Percentiles rank a stretch among this genome's conserved stretches.
These are phyloP conservation scores for Penicillium fuscoglaucum DNA, from an alignment of 2,329 filamentous ascomycete genomes.

Conservation along the genomic window DNA sequence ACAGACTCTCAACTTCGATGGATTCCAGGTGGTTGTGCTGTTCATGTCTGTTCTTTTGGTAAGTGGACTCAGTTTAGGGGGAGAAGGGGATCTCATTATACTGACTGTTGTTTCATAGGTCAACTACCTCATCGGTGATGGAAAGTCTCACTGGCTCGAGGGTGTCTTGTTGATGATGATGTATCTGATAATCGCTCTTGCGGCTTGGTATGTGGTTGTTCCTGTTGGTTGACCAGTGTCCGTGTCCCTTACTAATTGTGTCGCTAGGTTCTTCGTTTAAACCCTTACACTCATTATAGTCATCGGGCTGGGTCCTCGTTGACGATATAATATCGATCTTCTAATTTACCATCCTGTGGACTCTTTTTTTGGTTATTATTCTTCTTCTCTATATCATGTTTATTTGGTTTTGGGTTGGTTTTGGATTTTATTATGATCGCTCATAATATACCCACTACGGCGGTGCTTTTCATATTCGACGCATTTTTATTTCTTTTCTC, in stretches of 20 bases:
- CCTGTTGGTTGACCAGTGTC: not conserved
- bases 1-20: constrained; percentile 74
- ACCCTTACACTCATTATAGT: not conserved
- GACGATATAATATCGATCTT: not conserved
- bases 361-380: not conserved
- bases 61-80: constrained; percentile 10
- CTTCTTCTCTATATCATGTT: constrained; percentile 3
- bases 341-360: not conserved
- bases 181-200: constrained; percentile 63
- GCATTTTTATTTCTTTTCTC: not conserved
- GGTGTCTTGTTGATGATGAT: constrained; percentile 60
- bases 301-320: not conserved
- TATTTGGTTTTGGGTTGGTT: not conserved
- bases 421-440: constrained; percentile 3
- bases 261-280: constrained; percentile 9
- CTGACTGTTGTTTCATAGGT: constrained; percentile 43
- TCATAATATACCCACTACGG: constrained; percentile 8
- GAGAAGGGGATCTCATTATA: not conserved
- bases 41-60: constrained; percentile 56
- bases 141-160: constrained; percentile 61
- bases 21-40: constrained; percentile 74
- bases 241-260: not conserved
- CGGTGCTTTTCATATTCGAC: not conserved
- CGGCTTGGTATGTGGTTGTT: constrained; percentile 52
- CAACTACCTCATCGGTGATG: constrained; percentile 64